Conservation (phyloP, 1,284 basidiomycete species). For the Hypsizygus ulmarius region DNA sequence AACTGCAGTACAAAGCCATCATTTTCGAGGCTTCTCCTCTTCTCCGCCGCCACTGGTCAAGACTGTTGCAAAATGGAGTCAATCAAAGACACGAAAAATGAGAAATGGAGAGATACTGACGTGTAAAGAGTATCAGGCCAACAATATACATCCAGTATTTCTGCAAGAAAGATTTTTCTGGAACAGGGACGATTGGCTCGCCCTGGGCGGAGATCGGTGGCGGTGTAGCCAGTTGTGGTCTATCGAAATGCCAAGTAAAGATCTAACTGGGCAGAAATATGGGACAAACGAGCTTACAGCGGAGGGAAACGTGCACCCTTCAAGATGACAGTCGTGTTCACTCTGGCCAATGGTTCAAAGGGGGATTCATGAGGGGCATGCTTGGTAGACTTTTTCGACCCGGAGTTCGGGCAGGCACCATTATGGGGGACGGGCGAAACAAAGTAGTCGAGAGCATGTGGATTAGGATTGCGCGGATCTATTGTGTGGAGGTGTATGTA, state of each 20-base stretch:
- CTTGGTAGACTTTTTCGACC: constrained; percentile 22
- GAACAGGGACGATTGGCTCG: constrained; percentile 53
- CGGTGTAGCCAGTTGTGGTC: constrained; percentile 64
- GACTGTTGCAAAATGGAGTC: constrained; percentile 17
- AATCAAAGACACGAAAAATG: background rate
- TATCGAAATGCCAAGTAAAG: constrained; percentile 31
- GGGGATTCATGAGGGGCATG: constrained; percentile 13
- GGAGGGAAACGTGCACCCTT: constrained; percentile 50
- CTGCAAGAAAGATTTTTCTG: constrained; percentile 78
- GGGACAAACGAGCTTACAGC: constrained; percentile 41
- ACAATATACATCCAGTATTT: constrained; percentile 88
- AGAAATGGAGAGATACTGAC: constrained; percentile 39
- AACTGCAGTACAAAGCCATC: constrained; percentile 3
- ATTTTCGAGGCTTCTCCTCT: constrained; percentile 27
- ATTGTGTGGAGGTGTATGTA: constrained; percentile 54
- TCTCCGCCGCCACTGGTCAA: constrained; percentile 25
- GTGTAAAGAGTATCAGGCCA: constrained; percentile 53
- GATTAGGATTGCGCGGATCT: constrained; percentile 39
- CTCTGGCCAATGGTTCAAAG: constrained; percentile 30
- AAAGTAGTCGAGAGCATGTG: constrained; percentile 70
- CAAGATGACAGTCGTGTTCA: constrained; percentile 58
- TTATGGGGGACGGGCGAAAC: constrained; percentile 61
- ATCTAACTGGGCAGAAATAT: constrained; percentile 4
- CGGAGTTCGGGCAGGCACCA: constrained; percentile 57
- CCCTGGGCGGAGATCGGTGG: constrained; percentile 67